Conservation (phyloP, 139 green algal genomes). For the Micractinium sp. region DNA sequence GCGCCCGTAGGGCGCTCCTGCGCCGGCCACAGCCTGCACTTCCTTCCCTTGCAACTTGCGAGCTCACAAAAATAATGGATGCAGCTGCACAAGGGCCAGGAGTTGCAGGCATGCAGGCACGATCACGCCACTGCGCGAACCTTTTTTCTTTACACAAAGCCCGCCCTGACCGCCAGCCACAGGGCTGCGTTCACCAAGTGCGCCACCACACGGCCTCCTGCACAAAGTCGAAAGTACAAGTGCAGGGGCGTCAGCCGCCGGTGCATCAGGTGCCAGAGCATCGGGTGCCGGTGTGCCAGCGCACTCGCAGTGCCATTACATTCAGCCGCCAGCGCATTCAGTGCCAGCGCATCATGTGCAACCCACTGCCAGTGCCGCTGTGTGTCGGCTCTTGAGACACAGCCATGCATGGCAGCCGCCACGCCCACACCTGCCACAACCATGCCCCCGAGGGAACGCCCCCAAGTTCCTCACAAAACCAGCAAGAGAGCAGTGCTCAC, state of each 20-base stretch:
- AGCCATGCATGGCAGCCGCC: not conserved
- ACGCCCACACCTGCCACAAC: not conserved
- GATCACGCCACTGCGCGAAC: too few relatives aligned
- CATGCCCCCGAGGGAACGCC: too few relatives aligned
- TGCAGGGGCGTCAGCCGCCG: too few relatives aligned
- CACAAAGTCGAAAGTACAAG: too few relatives aligned
- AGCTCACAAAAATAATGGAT: not conserved
- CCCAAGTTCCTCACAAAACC: not conserved
- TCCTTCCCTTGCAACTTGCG: not conserved
- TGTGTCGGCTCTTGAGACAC: not conserved
- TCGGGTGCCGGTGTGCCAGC: not conserved
- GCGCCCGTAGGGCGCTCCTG: not conserved
- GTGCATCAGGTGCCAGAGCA: not conserved
- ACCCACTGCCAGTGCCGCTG: too few relatives aligned
- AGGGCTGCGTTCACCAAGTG: not conserved
- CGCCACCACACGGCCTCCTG: constrained; percentile 7
- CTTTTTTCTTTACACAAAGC: not conserved
- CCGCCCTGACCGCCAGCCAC: not conserved
- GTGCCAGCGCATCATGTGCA: not conserved
- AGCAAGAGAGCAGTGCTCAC: not conserved
- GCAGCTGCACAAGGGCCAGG: not conserved
- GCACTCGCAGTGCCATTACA: not conserved
- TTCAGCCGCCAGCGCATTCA: not conserved
- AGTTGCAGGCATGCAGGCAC: too few relatives aligned
- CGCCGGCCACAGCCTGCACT: not conserved